These are phyloP conservation scores for Kuraishia piskuri DNA, from an alignment of 805 yeast species.

Conservation along the genomic window DNA sequence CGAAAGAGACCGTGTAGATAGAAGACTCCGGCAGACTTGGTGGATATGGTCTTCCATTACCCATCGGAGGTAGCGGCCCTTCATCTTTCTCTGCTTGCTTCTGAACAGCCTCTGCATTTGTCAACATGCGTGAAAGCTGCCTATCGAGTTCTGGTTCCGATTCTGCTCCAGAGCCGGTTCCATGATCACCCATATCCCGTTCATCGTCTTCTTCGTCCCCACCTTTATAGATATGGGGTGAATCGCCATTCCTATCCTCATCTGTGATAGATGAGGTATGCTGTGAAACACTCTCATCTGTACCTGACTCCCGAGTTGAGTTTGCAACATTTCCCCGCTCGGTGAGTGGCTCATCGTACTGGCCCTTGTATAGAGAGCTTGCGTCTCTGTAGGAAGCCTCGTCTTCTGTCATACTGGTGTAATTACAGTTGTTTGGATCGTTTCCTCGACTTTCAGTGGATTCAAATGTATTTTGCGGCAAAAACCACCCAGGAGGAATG, in stretches of 20 bases:
- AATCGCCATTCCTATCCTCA: neutral
- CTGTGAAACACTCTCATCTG: neutral
- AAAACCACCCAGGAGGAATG: neutral
- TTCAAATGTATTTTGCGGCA: neutral
- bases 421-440: neutral
- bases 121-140: slow-evolving; percentile 31
- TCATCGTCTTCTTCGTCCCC: neutral
- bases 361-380: neutral
- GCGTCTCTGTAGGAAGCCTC: neutral
- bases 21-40: slow-evolving; percentile 47
- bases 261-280: neutral
- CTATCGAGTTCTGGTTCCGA: slow-evolving; percentile 5
- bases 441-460: too few species aligned
- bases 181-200: neutral
- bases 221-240: neutral
- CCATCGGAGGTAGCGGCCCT: slow-evolving; percentile 50
- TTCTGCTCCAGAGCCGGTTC: neutral
- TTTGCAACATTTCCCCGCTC: neutral
- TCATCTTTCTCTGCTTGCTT: slow-evolving; percentile 13
- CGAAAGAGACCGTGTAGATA: slow-evolving; percentile 58
- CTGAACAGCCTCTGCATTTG: slow-evolving; percentile 24
- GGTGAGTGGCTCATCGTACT: neutral
- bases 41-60: slow-evolving; percentile 57
- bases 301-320: neutral
- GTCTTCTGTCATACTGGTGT: neutral